Evolutionary conservation across 176 grass and related monocot genomes (phyloP), one percentile per base, ranked within the genome.

Genomic region (Carex littledalei): DNA sequence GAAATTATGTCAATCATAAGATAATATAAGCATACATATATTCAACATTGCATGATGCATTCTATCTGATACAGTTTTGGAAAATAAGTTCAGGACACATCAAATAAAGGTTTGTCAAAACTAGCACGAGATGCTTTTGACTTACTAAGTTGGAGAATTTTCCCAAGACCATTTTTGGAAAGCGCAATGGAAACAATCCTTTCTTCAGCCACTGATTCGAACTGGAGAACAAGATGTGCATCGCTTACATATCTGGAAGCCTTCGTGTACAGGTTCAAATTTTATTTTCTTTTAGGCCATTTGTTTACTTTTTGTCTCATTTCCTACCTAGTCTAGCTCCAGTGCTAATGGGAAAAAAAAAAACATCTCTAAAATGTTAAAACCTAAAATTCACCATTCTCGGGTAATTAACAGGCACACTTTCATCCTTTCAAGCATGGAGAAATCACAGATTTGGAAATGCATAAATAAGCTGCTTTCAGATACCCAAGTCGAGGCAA

Each of bases 401-500:
- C 12, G 52, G 71, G 4, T 83, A 84, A 88, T 66, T 85, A 57
- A 87, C 88, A 98, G 95, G 89, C 95, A 98, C 83, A 92, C 88
- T 39, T 98, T 98, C 86, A 89, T 89, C 54, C 95, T 98, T 77
- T 93, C 91, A 82, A 76, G 53, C 20, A 80, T 78, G 59, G 90
- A 98, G 85, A 98, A 91, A 85, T 82, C 82, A 81, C 91, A 85
- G 69, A 95, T 98, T 76, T 94, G 95, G 93, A 83, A 86, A 75
- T 77, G 85, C 67, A 98, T 93, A 63, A 93, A 95, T 78, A 92
- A 89, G 76, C 86, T 98, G 84, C 95, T 98, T 88, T 91, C 88
- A 84, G 95, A 98, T 78, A 92, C 85, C 80, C 95, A 98, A 98
- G 95, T 98, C 18, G 95, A 98, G 95, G 95, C 88, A 94, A 94